Conservation (phyloP, 176 grass and related monocot species). For the Canna indica region DNA sequence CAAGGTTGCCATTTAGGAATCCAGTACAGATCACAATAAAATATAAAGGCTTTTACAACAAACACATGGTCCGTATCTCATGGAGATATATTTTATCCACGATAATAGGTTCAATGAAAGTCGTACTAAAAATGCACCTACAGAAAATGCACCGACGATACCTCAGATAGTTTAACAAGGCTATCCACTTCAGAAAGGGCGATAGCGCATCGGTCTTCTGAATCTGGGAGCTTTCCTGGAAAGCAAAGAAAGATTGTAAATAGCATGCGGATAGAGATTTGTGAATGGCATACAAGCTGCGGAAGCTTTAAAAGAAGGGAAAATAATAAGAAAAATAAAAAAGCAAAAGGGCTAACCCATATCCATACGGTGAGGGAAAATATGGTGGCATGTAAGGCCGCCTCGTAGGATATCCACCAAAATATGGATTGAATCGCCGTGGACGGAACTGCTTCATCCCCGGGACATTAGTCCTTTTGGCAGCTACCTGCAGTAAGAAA, state of each 20-base stretch:
- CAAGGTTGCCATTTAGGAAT: too few relatives aligned
- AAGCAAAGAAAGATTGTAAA: neutral
- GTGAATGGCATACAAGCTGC: neutral
- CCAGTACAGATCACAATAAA: neutral
- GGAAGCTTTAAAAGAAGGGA: neutral
- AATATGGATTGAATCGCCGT: conserved; percentile 48
- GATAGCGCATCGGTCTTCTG: conserved; percentile 41
- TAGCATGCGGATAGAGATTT: too few relatives aligned
- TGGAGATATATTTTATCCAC: neutral
- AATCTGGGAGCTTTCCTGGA: conserved; percentile 53
- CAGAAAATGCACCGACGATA: neutral
- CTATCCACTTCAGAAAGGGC: conserved; percentile 20
- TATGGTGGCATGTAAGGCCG: conserved; percentile 52
- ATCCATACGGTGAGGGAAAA: conserved; percentile 44
- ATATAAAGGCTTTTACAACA: neutral
- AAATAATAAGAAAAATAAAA: neutral
- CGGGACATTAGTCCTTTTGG: conserved; percentile 64
- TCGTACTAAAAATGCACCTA: neutral
- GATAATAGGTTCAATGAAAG: neutral
- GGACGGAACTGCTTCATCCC: conserved; percentile 64
- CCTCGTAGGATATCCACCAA: conserved; percentile 45
- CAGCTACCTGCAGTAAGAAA: conserved; percentile 33
- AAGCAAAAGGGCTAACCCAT: conserved; percentile 38
- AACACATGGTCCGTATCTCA: neutral
- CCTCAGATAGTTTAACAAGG: too few relatives aligned